Conservation (phyloP, 2,329 filamentous ascomycete species). For the Colletotrichum liaoningense region DNA sequence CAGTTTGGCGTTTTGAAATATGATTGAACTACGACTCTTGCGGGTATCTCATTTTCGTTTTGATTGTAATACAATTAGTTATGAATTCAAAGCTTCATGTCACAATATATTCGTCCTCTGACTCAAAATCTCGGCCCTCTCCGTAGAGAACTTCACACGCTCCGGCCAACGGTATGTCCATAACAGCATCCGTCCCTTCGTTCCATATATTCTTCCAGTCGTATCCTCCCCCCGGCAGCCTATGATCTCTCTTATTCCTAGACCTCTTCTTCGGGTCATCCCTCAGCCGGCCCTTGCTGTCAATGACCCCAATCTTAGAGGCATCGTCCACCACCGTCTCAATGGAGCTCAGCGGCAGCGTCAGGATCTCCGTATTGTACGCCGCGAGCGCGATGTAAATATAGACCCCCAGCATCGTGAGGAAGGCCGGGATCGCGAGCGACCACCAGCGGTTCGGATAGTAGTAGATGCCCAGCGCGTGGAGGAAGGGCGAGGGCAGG, state of each 20-base stretch:
- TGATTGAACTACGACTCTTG: background rate
- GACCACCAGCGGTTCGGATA: conserved; percentile 99
- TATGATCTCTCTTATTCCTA: conserved; percentile 47
- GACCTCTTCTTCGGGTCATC: conserved; percentile 47
- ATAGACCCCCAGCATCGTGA: conserved; percentile 89
- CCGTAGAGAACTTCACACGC: conserved; percentile 96
- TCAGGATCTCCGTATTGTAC: conserved; percentile 92
- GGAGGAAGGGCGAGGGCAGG: conserved; percentile 89
- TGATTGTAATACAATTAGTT: background rate
- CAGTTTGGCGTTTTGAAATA: background rate
- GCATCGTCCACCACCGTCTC: conserved; percentile 95
- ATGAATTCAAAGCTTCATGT: background rate
- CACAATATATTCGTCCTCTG: conserved; percentile 37
- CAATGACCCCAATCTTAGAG: conserved; percentile 85
- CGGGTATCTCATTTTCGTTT: background rate
- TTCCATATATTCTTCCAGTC: conserved; percentile 91
- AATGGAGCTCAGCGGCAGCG: conserved; percentile 80
- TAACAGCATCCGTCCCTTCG: conserved; percentile 93
- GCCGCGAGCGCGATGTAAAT: conserved; percentile 92
- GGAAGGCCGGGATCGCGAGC: conserved; percentile 88
- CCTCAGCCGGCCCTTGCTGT: conserved; percentile 70
- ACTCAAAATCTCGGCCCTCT: conserved; percentile 52
- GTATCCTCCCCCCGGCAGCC: conserved; percentile 52
- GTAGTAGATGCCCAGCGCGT: conserved; percentile 94
- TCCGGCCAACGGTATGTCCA: conserved; percentile 95